Conservation (phyloP, 2,329 filamentous ascomycete genomes). For the Penicillium expansum region DNA sequence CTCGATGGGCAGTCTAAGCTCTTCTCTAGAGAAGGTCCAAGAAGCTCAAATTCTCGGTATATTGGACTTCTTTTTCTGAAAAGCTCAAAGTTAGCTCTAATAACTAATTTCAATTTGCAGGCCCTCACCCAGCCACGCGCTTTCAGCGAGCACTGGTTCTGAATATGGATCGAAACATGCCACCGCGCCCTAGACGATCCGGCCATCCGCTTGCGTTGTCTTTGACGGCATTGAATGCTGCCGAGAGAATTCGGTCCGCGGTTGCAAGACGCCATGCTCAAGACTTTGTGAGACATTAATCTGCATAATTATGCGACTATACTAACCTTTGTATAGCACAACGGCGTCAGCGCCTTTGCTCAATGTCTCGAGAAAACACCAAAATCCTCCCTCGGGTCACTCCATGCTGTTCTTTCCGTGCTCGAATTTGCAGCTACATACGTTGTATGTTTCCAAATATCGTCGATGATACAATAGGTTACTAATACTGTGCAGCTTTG, state of each 20-base stretch:
- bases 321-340: constrained; percentile 1
- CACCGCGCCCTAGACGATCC: neutral
- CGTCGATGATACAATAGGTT: neutral
- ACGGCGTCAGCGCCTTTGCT: neutral
- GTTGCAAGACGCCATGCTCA: neutral
- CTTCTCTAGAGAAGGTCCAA: constrained; percentile 8
- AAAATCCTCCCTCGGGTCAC: neutral
- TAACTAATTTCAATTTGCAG: neutral
- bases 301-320: neutral
- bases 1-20: constrained; percentile 1
- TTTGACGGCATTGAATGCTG: neutral
- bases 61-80: neutral
- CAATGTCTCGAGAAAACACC: neutral
- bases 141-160: constrained; percentile 2
- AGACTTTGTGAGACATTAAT: constrained; percentile 1
- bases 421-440: constrained; percentile 13
- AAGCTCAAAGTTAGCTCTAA: neutral
- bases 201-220: neutral
- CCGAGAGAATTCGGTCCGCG: neutral
- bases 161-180: neutral
- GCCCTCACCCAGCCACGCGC: neutral
- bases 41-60: constrained; percentile 11
- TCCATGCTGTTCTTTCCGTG: constrained; percentile 14
- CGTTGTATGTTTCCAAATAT: constrained; percentile 4
- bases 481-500: constrained; percentile 5